These are phyloP conservation scores for Ascochyta lentis DNA, from an alignment of 2,329 filamentous ascomycete genomes.

Conservation along the genomic window DNA sequence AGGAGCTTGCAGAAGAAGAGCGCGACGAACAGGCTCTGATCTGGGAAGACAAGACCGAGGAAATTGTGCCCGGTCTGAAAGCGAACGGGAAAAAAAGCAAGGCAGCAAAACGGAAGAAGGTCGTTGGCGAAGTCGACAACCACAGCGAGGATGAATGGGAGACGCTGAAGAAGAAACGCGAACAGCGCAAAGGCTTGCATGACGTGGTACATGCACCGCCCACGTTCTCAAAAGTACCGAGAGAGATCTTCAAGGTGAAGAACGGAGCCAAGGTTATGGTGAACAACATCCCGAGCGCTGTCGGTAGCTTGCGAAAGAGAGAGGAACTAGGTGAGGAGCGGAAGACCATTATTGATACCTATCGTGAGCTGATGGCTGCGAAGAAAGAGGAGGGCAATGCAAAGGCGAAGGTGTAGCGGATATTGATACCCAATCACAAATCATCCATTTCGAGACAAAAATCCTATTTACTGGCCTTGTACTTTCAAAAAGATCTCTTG, in stretches of 20 bases:
- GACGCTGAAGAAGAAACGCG: slow-evolving; percentile 64
- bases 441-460: too few relatives aligned
- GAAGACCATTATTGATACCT: slow-evolving; percentile 74
- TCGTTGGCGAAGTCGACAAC: slow-evolving; percentile 57
- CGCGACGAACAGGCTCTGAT: slow-evolving; percentile 68
- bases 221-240: slow-evolving; percentile 67
- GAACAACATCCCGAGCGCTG: slow-evolving; percentile 70
- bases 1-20: slow-evolving; percentile 68
- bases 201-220: slow-evolving; percentile 79
- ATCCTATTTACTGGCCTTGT: too few relatives aligned
- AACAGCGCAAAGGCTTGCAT: slow-evolving; percentile 63
- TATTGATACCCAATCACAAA: slow-evolving; percentile 5
- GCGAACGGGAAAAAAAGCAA: slow-evolving; percentile 57
- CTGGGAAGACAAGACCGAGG: slow-evolving; percentile 68
- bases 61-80: slow-evolving; percentile 58
- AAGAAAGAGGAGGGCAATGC: slow-evolving; percentile 25
- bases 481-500: too few relatives aligned
- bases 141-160: slow-evolving; percentile 80
- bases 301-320: slow-evolving; percentile 73
- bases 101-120: slow-evolving; percentile 59
- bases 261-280: slow-evolving; percentile 71
- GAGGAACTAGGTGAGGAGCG: slow-evolving; percentile 76
- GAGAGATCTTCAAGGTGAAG: slow-evolving; percentile 69
- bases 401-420: slow-evolving; percentile 1
- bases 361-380: slow-evolving; percentile 70